phyloP scores from a whole-genome alignment of 2,329 filamentous ascomycete species.

The Aureobasidium musti region DNA sequence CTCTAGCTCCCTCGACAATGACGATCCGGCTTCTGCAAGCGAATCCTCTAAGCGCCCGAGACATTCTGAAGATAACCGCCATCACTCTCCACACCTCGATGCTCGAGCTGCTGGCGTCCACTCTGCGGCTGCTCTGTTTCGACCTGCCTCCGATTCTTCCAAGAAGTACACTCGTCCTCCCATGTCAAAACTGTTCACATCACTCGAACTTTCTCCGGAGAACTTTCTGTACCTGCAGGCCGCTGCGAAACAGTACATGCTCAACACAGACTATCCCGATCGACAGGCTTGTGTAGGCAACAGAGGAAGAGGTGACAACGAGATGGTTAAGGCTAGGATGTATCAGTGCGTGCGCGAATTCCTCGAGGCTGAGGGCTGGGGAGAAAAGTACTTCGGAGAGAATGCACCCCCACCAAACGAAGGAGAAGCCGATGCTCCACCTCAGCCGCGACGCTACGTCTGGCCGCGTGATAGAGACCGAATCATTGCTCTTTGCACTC shows the following conservation, averaged over 20 bases:
- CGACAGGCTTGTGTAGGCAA: slow-evolving; percentile 60
- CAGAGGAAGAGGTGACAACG: slow-evolving; percentile 49
- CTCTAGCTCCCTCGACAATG: slow-evolving; percentile 7
- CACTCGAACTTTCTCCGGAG: slow-evolving; percentile 58
- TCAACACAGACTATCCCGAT: slow-evolving; percentile 57
- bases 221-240: slow-evolving; percentile 59
- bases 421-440: slow-evolving; percentile 27
- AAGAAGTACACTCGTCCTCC: slow-evolving; percentile 61
- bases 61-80: slow-evolving; percentile 4
- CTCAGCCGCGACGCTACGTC: slow-evolving; percentile 44
- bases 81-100: slow-evolving; percentile 37
- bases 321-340: slow-evolving; percentile 59
- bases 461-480: slow-evolving; percentile 59
- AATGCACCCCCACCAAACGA: slow-evolving; percentile 36
- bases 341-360: slow-evolving; percentile 60
- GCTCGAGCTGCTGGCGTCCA: slow-evolving; percentile 55
- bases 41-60: slow-evolving; percentile 26
- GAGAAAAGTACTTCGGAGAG: slow-evolving; percentile 49
- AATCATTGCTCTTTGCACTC: slow-evolving; percentile 60
- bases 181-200: slow-evolving; percentile 60
- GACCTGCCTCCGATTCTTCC: slow-evolving; percentile 46
- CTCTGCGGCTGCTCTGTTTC: slow-evolving; percentile 44
- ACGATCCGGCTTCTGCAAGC: slow-evolving; percentile 2
- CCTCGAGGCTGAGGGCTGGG: slow-evolving; percentile 48
- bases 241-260: slow-evolving; percentile 60